Evolutionary conservation across 371 early-diverging fungal genomes (phyloP).

Genomic region (Amoeboaphelidium occidentale): DNA sequence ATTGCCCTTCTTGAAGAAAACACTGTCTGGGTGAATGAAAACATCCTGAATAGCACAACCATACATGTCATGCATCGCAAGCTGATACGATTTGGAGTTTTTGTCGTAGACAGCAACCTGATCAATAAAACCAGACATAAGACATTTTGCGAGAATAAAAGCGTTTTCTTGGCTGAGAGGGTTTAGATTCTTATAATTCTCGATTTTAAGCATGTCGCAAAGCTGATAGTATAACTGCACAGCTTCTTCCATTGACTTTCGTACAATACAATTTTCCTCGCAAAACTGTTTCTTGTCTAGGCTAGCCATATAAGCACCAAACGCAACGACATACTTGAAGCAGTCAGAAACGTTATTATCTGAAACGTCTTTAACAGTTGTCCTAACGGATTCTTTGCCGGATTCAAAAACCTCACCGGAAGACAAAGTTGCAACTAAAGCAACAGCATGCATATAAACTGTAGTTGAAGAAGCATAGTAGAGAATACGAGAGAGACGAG

Average conservation of each 20-base stretch:
- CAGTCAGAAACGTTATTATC: constrained; percentile 5
- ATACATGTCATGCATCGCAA: constrained; percentile 20
- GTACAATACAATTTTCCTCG: constrained; percentile 46
- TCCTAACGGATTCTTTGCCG: constrained; percentile 10
- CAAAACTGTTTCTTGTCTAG: constrained; percentile 37
- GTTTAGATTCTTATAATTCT: constrained; percentile 29
- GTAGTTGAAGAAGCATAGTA: too few species aligned
- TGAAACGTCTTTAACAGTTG: constrained; percentile 2
- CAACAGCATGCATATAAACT: too few species aligned
- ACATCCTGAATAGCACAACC: constrained; percentile 1
- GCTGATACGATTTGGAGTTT: constrained; percentile 38
- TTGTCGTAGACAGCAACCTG: neutral
- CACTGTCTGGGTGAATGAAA: too few species aligned
- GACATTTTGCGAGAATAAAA: constrained; percentile 1
- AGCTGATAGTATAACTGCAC: constrained; percentile 63
- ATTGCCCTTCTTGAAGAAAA: too few species aligned
- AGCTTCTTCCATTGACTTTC: constrained; percentile 82
- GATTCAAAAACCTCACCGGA: constrained; percentile 10
- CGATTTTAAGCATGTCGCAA: constrained; percentile 39
- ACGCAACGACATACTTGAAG: neutral
- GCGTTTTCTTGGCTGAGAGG: constrained; percentile 22
- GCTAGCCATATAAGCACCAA: constrained; percentile 18
- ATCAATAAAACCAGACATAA: constrained; percentile 6
- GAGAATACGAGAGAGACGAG: constrained; percentile 30
- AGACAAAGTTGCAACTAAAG: constrained; percentile 28